Evolutionary conservation across 441 rosid genomes (phyloP), one percentile per base, ranked within the genome.

Genomic region (Gossypium laxum): DNA sequence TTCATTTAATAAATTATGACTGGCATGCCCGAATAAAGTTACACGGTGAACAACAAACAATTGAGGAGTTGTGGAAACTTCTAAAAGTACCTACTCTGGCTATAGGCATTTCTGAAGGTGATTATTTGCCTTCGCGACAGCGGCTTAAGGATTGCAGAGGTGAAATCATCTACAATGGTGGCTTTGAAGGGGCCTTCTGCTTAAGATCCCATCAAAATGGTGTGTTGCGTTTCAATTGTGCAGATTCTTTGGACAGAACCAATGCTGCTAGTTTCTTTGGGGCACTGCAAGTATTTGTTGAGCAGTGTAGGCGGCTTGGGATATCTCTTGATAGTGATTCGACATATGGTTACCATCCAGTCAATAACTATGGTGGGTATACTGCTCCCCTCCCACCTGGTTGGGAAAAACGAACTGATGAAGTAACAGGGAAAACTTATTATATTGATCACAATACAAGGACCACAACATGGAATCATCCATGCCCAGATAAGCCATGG

Each of bases 401-500:
- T 65, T 94, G 99, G 98, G 99, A 90, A 82, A 92, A 90, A 80
- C 86, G 93, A 79, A 82, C 91, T 72, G 98, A 94, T 89, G 87
- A 94, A 59, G 96, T 87, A 56, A 92, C 98, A 17, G 97, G 98
- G 71, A 92, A 94, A 78, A 71, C 90, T 19, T 94, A 90, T 79
- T 92, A 70, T 75, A 87, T 94, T 70, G 99, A 94, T 82, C 98
- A 92, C 84, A 94, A 90, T 83, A 94, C 99, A 43, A 90, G 88
- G 83, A 87, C 91, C 55, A 94, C 99, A 41, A 89, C 98, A 10
- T 94, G 99, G 98, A 83, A 81, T 76, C 98, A 93, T 85, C 98
- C 97, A 68, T 91, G 96, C 78, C 98, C 97, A 66, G 98, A 91
- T 84, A 89, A 89, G 80, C 95, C 97, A 72, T 93, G 98, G 98